Evolutionary conservation across 1,139 yeast genomes (phyloP).

Genomic region (Blastobotrys apis): DNA sequence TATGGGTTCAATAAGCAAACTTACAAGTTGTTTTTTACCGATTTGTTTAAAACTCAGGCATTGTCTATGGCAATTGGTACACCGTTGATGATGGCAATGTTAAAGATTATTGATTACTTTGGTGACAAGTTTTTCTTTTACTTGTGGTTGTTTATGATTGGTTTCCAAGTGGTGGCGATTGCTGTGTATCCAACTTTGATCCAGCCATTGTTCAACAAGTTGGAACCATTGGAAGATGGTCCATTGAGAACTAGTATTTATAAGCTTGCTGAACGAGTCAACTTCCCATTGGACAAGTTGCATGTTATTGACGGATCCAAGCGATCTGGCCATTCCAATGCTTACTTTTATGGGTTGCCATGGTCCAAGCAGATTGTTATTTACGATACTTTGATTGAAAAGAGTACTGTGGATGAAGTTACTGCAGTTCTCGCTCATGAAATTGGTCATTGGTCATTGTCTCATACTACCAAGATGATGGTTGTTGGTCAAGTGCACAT

Average conservation of each 20-base stretch:
- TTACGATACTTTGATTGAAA: conserved; percentile 82
- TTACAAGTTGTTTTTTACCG: conserved; percentile 62
- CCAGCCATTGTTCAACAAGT: conserved; percentile 87
- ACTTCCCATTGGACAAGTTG: conserved; percentile 80
- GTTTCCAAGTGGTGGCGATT: conserved; percentile 67
- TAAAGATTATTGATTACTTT: conserved; percentile 74
- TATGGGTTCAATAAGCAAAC: conserved; percentile 92
- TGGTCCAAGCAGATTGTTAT: conserved; percentile 95
- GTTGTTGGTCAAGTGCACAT: conserved; percentile 60
- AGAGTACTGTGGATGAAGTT: conserved; percentile 71
- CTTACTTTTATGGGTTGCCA: conserved; percentile 92
- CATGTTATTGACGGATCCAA: conserved; percentile 93
- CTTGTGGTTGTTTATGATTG: conserved; percentile 65
- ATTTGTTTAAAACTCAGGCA: conserved; percentile 56
- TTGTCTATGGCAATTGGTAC: conserved; percentile 59
- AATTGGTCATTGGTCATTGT: conserved; percentile 94
- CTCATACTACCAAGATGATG: conserved; percentile 74
- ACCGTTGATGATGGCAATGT: conserved; percentile 68
- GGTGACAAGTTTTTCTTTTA: conserved; percentile 80
- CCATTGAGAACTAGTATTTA: conserved; percentile 80
- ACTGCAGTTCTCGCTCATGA: conserved; percentile 96
- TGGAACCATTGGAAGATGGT: conserved; percentile 87
- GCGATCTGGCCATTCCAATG: conserved; percentile 93
- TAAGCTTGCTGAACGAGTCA: conserved; percentile 63
- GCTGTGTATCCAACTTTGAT: conserved; percentile 73